Evolutionary conservation across 371 early-diverging fungal genomes (phyloP), one percentile per base, ranked within the genome.

Genomic region (Zychaea mexicana): DNA sequence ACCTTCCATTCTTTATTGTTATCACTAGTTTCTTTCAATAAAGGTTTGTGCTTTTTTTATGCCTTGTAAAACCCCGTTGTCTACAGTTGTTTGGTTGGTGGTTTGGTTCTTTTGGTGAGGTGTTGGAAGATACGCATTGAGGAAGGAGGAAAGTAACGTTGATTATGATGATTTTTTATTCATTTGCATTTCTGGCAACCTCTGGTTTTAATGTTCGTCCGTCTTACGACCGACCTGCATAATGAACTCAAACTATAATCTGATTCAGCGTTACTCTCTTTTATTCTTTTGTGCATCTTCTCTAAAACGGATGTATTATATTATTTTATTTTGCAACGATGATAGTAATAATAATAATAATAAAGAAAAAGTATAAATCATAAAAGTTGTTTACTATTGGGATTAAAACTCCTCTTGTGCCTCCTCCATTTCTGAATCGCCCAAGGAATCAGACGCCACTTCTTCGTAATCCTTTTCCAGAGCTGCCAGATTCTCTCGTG

Each of bases 401-500:
- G 15, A 42, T 13, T 12, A 49, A 22, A 22, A 49, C 12, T 65
- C 65, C 77, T 71, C 67, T 26, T 38, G 55, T 8, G 22, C 89
- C 57, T 88, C 90, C 52, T 82, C 90, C 63, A 84, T 86, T 42
- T 70, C 70, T 26, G 65, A 66, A 22, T 65, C 65, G 6, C 59
- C 63, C 32, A 82, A 75, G 24, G 94, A 88, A 82, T 95, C 96
- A 71, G 90, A 85, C 58, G 91, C 94, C 64, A 96, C 95, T 80
- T 96, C 96, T 81, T 95, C 94, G 88, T 98, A 99, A 82, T 99
- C 98, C 87, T 94, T 93, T 86, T 98, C 98, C 54, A 99, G 92
- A 55, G 96, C 95, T 68, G 97, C 98, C 79, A 99, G 87, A 79
- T 99, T 96, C 85, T 99, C 71, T 63, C 71, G 63, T 57, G 94